phyloP scores from a whole-genome alignment of 78 protist species.

The Dictyostelium purpureum region DNA sequence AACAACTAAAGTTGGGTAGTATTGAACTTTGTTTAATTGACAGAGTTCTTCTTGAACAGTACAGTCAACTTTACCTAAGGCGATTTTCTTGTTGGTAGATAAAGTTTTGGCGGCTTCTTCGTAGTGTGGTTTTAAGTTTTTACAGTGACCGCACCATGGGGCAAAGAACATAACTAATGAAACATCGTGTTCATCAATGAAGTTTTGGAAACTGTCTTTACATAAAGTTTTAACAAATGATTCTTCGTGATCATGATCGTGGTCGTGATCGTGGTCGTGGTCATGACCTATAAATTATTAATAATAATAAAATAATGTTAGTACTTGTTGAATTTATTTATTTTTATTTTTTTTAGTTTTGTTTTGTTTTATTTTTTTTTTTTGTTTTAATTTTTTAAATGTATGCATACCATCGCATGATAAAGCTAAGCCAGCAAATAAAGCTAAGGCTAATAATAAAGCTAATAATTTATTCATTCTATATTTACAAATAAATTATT shows the following conservation, averaged over 20 bases:
- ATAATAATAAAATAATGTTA: neutral
- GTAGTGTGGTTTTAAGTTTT: slow-evolving; percentile 87
- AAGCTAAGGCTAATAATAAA: neutral
- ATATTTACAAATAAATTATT: no score
- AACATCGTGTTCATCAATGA: slow-evolving; percentile 35
- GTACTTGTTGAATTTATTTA: no score
- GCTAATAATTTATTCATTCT: slow-evolving; percentile 32
- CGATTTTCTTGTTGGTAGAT: slow-evolving; percentile 23
- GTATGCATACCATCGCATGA: slow-evolving; percentile 29
- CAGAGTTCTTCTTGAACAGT: slow-evolving; percentile 51
- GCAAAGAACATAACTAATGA: slow-evolving; percentile 47
- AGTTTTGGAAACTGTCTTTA: neutral
- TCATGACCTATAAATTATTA: neutral
- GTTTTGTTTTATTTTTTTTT: neutral
- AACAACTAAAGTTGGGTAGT: slow-evolving; percentile 74
- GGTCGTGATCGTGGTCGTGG: slow-evolving; percentile 13
- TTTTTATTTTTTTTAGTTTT: no score
- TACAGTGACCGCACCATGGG: slow-evolving; percentile 90
- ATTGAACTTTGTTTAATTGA: slow-evolving; percentile 21
- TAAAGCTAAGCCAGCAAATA: slow-evolving; percentile 4
- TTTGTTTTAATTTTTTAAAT: no score
- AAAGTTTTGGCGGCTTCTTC: slow-evolving; percentile 69
- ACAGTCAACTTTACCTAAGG: slow-evolving; percentile 77
- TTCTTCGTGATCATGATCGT: slow-evolving; percentile 12
- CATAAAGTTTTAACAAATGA: neutral